Conservation (phyloP, 192 early-diverging fungal species). For the Linnemannia schmuckeri region DNA sequence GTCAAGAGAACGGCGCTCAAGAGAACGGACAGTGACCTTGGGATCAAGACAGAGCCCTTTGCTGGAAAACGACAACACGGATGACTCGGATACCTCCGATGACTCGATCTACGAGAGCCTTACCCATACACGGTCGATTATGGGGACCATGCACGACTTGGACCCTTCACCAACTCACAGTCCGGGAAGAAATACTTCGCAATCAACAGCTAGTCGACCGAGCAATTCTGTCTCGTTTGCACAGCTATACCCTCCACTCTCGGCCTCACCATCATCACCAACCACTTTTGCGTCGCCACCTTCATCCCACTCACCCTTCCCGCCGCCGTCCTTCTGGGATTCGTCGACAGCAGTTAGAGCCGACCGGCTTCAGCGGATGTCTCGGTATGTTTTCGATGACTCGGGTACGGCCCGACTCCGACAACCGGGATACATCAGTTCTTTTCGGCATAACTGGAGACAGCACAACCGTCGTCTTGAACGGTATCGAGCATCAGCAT, state of each 20-base stretch:
- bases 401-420: not conserved
- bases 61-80: not conserved
- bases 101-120: not conserved
- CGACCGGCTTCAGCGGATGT: not conserved
- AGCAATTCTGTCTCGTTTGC: not conserved
- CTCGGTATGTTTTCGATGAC: not conserved
- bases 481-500: not conserved
- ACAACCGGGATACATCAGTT: not conserved
- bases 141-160: constrained; percentile 1
- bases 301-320: not conserved
- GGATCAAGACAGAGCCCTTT: not conserved
- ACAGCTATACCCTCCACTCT: not conserved
- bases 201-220: not conserved
- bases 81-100: constrained; percentile 2
- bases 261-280: not conserved
- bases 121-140: not conserved
- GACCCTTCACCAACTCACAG: not conserved
- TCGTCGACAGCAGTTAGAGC: not conserved
- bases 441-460: not conserved
- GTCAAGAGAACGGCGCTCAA: not conserved
- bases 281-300: not conserved
- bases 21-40: not conserved
- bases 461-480: not conserved
- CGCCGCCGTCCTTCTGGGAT: not conserved
- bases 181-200: not conserved